phyloP scores from a whole-genome alignment of 805 yeast species.

The Nakazawaea molendinolei region DNA sequence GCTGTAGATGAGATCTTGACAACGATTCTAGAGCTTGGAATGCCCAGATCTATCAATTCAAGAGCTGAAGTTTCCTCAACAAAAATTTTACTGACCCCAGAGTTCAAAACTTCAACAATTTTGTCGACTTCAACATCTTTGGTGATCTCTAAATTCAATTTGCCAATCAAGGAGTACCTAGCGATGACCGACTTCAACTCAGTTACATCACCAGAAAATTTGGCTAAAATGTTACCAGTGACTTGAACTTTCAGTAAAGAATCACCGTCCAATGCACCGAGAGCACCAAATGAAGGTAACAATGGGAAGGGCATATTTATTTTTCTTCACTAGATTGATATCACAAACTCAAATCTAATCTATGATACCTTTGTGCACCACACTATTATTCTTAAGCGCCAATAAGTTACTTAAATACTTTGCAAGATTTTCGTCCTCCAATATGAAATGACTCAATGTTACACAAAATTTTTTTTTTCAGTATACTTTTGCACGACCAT shows the following conservation, averaged over 20 bases:
- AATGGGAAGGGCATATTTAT: conserved; percentile 27
- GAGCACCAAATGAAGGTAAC: conserved; percentile 20
- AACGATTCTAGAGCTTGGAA: conserved; percentile 28
- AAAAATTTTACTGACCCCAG: conserved; percentile 20
- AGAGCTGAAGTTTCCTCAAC: conserved; percentile 1
- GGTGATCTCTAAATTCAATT: conserved; percentile 12
- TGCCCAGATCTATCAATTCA: conserved; percentile 7
- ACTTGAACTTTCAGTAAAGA: conserved; percentile 15
- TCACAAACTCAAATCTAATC: no score
- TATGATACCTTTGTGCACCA: no score
- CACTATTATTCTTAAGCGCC: no score
- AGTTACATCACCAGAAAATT: conserved; percentile 13
- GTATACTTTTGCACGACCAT: no score
- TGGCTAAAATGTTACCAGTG: conserved; percentile 23
- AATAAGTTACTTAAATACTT: no score
- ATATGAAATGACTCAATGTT: no score
- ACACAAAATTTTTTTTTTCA: no score
- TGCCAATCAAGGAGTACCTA: conserved; percentile 6
- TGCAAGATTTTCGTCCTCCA: no score
- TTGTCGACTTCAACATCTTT: conserved; percentile 10
- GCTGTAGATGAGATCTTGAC: conserved; percentile 17
- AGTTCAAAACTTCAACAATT: conserved; percentile 13
- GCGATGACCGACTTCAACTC: neutral
- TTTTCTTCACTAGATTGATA: no score
- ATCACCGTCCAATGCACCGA: conserved; percentile 11